These are phyloP conservation scores for Botrytis hyacinthi DNA, from an alignment of 2,329 filamentous ascomycete genomes.

Conservation along the genomic window DNA sequence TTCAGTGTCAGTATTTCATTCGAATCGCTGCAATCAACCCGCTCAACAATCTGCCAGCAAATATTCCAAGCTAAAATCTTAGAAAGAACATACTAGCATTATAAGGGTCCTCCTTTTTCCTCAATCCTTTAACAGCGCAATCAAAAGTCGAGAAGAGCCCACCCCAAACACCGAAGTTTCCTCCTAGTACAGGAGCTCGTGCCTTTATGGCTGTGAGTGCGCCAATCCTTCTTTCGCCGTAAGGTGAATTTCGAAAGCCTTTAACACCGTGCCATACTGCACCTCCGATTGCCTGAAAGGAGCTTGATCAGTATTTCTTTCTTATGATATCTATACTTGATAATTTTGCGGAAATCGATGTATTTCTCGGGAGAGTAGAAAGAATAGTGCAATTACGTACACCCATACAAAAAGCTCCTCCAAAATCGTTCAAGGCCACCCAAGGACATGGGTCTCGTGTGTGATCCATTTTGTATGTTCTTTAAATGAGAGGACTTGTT, in stretches of 20 bases:
- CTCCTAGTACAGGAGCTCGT: conserved; percentile 89
- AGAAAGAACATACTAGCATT: conserved; percentile 66
- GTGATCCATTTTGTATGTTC: conserved; percentile 72
- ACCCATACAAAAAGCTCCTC: conserved; percentile 95
- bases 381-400: conserved; percentile 54
- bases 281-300: conserved; percentile 64
- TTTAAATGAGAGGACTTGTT: not conserved
- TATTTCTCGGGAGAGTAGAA: not conserved
- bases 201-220: conserved; percentile 97
- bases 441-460: conserved; percentile 94
- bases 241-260: conserved; percentile 83
- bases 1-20: conserved; percentile 23
- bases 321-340: not conserved
- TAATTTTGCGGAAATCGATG: not conserved
- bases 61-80: not conserved
- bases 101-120: conserved; percentile 97
- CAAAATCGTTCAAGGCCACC: conserved; percentile 96
- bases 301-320: conserved; percentile 26
- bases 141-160: conserved; percentile 95
- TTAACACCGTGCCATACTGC: conserved; percentile 97
- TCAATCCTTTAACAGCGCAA: conserved; percentile 89
- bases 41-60: not conserved
- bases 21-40: not conserved
- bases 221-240: conserved; percentile 93
- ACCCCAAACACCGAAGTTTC: conserved; percentile 98